Conservation (phyloP, 345 rosid species). For the Gossypioides kirkii region DNA sequence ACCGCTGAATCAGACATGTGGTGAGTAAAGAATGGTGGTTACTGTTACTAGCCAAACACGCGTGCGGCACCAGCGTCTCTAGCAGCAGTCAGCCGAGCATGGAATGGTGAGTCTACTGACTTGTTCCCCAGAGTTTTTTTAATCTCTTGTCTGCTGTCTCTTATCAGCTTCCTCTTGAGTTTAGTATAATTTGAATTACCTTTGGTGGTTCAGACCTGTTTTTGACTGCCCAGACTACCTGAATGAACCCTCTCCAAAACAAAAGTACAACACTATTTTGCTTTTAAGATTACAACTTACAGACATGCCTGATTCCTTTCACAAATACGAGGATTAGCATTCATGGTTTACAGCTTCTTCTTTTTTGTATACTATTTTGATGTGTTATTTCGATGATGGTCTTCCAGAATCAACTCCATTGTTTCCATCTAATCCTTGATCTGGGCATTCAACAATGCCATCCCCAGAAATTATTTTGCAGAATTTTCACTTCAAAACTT, state of each 20-base stretch:
- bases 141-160: not conserved
- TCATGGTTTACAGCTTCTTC: not conserved
- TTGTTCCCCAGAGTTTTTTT: not conserved
- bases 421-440: conserved; percentile 37
- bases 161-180: not conserved
- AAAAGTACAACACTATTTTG: not conserved
- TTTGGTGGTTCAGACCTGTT: not conserved
- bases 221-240: not conserved
- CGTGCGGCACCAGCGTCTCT: conserved; percentile 21
- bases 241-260: not conserved
- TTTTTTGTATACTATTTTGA: too few species aligned
- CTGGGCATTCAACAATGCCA: conserved; percentile 63
- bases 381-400: not conserved
- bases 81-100: conserved; percentile 3
- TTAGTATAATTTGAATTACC: not conserved
- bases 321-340: not conserved
- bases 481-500: conserved; percentile 45
- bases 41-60: conserved; percentile 15
- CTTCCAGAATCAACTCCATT: conserved; percentile 38
- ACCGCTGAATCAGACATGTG: conserved; percentile 4
- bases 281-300: not conserved
- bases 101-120: not conserved
- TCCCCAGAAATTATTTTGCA: conserved; percentile 40
- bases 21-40: not conserved
- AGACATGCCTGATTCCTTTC: not conserved